A percentile compares a stretch with the other conserved stretches of the same genome.
Evolutionary conservation across 495 filamentous ascomycete genomes (phyloP).

Genomic region (Xylaria intraflava): DNA sequence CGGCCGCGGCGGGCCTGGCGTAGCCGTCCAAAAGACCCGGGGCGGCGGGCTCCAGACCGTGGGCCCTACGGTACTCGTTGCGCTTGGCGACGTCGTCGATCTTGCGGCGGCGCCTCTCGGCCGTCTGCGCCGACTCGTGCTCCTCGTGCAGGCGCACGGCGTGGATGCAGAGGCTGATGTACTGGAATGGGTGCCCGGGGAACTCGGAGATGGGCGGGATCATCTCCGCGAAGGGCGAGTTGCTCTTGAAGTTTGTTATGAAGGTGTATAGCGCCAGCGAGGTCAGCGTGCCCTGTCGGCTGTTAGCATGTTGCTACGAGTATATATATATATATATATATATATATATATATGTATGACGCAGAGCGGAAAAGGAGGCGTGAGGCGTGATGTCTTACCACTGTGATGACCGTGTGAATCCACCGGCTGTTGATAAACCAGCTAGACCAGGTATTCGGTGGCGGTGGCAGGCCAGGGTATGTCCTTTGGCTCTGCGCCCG

Average conservation of each 20-base stretch:
- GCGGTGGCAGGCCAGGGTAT: slow-evolving; percentile 78
- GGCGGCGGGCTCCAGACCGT: slow-evolving; percentile 61
- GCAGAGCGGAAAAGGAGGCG: too few species aligned
- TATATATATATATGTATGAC: too few species aligned
- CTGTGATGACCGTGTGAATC: slow-evolving; percentile 71
- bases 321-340: too few species aligned
- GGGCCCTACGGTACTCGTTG: slow-evolving; percentile 68
- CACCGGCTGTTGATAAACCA: slow-evolving; percentile 65
- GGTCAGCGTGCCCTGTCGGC: slow-evolving; percentile 55
- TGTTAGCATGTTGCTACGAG: neutral
- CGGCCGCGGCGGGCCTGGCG: slow-evolving; percentile 1
- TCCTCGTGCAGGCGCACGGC: slow-evolving; percentile 65
- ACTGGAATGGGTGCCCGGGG: slow-evolving; percentile 56
- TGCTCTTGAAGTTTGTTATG: slow-evolving; percentile 60
- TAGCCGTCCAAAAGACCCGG: slow-evolving; percentile 22
- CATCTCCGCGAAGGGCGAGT: slow-evolving; percentile 65
- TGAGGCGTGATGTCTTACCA: slow-evolving; percentile 48
- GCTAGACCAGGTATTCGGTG: slow-evolving; percentile 64
- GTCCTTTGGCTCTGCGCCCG: slow-evolving; percentile 54
- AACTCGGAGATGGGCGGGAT: slow-evolving; percentile 57
- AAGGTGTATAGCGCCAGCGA: slow-evolving; percentile 61
- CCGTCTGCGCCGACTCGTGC: slow-evolving; percentile 53
- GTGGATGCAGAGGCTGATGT: slow-evolving; percentile 48
- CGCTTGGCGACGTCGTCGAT: slow-evolving; percentile 78
- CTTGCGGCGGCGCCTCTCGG: slow-evolving; percentile 57